Base-by-base conservation (phyloP, 192 early-diverging fungal species). In the Podila clonocystis region DNA sequence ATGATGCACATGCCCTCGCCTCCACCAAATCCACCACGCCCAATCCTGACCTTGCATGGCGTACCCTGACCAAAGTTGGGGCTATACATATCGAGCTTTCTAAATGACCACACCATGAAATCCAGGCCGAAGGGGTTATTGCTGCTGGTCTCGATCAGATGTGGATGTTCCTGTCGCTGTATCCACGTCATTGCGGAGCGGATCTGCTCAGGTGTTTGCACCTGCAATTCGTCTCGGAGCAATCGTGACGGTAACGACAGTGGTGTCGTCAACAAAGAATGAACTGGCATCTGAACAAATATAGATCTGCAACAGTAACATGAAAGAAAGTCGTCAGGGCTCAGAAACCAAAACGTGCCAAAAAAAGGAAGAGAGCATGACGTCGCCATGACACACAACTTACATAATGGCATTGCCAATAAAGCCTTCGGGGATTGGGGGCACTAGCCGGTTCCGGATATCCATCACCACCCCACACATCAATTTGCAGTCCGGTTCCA, bases 401-500 rank as follows among this genome's bases (percentile, higher is more conserved):
- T 80, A 80, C 77, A 80, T 20, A 62, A 73, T 72, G 22, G 77
- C 77, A 58, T 80, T 80, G 60, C 77, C 77, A 26, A 80, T 73
- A 33, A 68, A 80, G 8, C 77, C 70, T 29, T 69, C 64, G 5
- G 77, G 66, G 38, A 80, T 58, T 13, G 50, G 50, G 5, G 77
- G 77, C 17, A 29, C 28, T 11, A 73, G 15, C 20, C 77, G 63
- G 3, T 73, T 64, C 50, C 77, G 66, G 55, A 80, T 73, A 69
- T 80, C 70, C 77, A 80, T 80, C 20, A 80, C 70, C 6, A 80
- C 55, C 1, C 77, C 77, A 60, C 77, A 80, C 70, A 73, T 73
- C 67, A 80, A 34, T 57, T 80, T 80, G 48, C 77, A 80, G n/a
- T 80, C 77, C 1, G 77, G 77, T 59, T 80, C 77, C 70, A 80